Evolutionary conservation across 176 grass and related monocot genomes (phyloP), one percentile per base, ranked within the genome.

Genomic region (Eleusine indica): DNA sequence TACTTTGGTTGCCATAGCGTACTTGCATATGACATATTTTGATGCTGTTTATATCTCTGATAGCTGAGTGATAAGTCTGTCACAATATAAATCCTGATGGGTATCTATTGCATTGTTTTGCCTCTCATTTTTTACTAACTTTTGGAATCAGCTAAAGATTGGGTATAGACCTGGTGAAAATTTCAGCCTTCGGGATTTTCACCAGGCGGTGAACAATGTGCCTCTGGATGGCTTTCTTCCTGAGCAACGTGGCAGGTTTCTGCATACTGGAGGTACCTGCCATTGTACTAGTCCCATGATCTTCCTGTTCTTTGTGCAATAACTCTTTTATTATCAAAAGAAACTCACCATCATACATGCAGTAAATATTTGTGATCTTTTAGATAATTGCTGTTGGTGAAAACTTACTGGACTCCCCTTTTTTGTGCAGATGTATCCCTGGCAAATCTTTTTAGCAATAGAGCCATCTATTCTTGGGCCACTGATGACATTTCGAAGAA

Each of bases 161-260:
- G 85, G 70, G 64, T 95, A 95, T 65, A 87, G 66, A 41, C 96
- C 93, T 6, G 87, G 87, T 69, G 89, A 98, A 30, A 90, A 87
- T 58, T 95, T 98, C 61, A 90, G 78, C 87, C 85, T 98, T 64
- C 81, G 85, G 77, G 93, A 94, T 88, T 95, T 98, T 70, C 96
- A 98, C 74, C 83, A 95, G 74, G 91, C 91, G 8, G 91, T 98
- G 29, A 91, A 95, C 70, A 98, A 75, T 81, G 58, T 95, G 57
- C 91, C 93, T 76, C 48, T 90, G 16, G 87, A 90, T 86, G 65
- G 69, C 69, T 91, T 91, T 88, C 46, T 82, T 73, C 77, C 67
- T 48, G 87, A 93, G 13, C 78, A 83, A 43, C 43, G 61, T 70
- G 73, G 77, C 51, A 43, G 73, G n/a, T 78, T 21, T 40, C 66